Evolutionary conservation across 352 stramenopile species (phyloP).

Genomic region (Blastocystis sp.): DNA sequence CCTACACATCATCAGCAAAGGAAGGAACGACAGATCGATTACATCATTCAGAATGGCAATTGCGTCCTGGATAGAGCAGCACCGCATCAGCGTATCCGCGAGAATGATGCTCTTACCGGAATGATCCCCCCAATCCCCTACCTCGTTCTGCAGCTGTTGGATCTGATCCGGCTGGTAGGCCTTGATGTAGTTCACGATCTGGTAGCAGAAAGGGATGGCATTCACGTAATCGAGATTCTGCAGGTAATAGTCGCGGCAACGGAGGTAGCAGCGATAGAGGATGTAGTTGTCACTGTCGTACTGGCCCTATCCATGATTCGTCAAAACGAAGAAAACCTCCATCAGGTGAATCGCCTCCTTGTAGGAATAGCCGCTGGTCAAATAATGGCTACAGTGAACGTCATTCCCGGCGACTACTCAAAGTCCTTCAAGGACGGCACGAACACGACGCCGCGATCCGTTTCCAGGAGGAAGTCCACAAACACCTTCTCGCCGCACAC

Average conservation of each 20-base stretch:
- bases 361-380: not conserved
- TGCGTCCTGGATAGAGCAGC: not conserved
- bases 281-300: slow-evolving; percentile 23
- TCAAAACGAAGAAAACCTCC: not conserved
- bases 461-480: not conserved
- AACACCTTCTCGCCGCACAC: not conserved
- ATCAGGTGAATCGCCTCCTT: not conserved
- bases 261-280: not conserved
- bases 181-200: not conserved
- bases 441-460: not conserved
- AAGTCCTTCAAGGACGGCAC: not conserved
- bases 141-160: slow-evolving; percentile 5
- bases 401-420: not conserved
- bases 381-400: not conserved
- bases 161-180: slow-evolving; percentile 33
- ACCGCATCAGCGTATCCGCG: not conserved
- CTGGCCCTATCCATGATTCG: not conserved
- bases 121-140: not conserved
- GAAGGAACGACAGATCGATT: not conserved
- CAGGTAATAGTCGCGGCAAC: slow-evolving; percentile 21
- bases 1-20: not conserved
- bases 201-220: not conserved
- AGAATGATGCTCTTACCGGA: not conserved
- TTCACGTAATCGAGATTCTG: not conserved
- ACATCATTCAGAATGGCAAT: not conserved